phyloP scores from a whole-genome alignment of 1,284 basidiomycete genomes.

The Butyriboletus appendiculatus region DNA sequence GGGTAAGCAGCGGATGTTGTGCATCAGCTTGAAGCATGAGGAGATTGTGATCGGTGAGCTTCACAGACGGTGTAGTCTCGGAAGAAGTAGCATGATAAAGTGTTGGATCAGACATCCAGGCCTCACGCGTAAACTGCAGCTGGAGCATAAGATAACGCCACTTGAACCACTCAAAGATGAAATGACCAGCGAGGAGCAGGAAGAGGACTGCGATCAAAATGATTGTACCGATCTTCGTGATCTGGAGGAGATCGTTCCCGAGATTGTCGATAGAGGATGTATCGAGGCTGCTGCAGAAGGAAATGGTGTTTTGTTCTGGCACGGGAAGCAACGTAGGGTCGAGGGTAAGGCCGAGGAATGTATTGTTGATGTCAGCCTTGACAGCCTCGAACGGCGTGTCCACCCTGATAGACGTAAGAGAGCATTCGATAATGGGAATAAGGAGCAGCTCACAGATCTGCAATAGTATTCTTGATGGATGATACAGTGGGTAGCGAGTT shows the following conservation, averaged over 20 bases:
- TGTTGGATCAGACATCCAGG: slow-evolving; percentile 73
- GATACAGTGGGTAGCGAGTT: slow-evolving; percentile 78
- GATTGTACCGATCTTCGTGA: slow-evolving; percentile 75
- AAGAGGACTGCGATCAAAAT: slow-evolving; percentile 66
- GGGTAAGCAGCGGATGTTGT: slow-evolving; percentile 70
- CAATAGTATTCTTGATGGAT: slow-evolving; percentile 73
- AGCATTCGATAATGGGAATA: background rate
- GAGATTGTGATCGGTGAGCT: slow-evolving; percentile 72
- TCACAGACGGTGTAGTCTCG: slow-evolving; percentile 49
- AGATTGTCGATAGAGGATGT: slow-evolving; percentile 84
- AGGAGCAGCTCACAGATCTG: slow-evolving; percentile 59
- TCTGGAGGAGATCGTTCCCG: slow-evolving; percentile 70
- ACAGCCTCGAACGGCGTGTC: slow-evolving; percentile 84
- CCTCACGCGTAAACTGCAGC: slow-evolving; percentile 67
- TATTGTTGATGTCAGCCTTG: slow-evolving; percentile 86
- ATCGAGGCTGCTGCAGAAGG: slow-evolving; percentile 78
- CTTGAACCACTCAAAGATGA: slow-evolving; percentile 77
- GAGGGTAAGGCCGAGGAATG: slow-evolving; percentile 71
- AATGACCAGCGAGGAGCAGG: slow-evolving; percentile 65
- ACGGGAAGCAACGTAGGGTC: slow-evolving; percentile 73
- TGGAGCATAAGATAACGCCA: slow-evolving; percentile 69
- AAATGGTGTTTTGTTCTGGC: slow-evolving; percentile 61
- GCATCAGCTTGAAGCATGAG: slow-evolving; percentile 68
- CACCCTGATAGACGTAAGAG: slow-evolving; percentile 50
- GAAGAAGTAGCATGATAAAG: slow-evolving; percentile 42